phyloP scores from a whole-genome alignment of 805 yeast genomes.

The Maudiozyma pseudohumilis region DNA sequence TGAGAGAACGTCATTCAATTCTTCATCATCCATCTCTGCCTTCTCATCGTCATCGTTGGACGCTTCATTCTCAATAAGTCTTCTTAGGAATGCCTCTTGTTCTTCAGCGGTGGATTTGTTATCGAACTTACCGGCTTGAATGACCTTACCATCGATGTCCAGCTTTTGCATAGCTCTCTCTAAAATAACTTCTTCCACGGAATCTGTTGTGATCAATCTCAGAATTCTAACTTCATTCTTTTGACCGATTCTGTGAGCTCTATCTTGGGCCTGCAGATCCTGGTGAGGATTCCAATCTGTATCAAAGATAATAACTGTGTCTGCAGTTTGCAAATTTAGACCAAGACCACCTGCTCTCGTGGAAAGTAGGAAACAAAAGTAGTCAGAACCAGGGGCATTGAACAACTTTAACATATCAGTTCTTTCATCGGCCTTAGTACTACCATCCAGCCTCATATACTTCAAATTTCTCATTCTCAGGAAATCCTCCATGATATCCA shows the following conservation, averaged over 20 bases:
- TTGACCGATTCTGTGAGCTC: slow-evolving; percentile 87
- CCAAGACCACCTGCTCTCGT: slow-evolving; percentile 90
- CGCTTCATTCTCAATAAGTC: slow-evolving; percentile 61
- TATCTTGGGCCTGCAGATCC: slow-evolving; percentile 82
- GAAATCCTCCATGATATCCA: slow-evolving; percentile 85
- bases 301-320: slow-evolving; percentile 76
- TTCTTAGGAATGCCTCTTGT: slow-evolving; percentile 69
- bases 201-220: slow-evolving; percentile 69
- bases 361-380: slow-evolving; percentile 67
- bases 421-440: slow-evolving; percentile 78
- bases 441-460: slow-evolving; percentile 72
- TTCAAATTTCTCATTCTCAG: slow-evolving; percentile 55
- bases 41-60: slow-evolving; percentile 37
- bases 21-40: slow-evolving; percentile 58
- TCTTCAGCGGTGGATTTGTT: slow-evolving; percentile 80
- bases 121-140: slow-evolving; percentile 86
- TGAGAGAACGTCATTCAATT: slow-evolving; percentile 61
- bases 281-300: slow-evolving; percentile 91
- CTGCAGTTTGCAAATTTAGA: slow-evolving; percentile 77
- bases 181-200: slow-evolving; percentile 74
- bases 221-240: slow-evolving; percentile 78
- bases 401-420: slow-evolving; percentile 61
- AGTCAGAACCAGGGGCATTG: slow-evolving; percentile 67
- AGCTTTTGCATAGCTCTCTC: slow-evolving; percentile 76
- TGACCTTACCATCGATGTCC: slow-evolving; percentile 82